Evolutionary conservation across 23 red algal genomes (phyloP), one percentile per base, ranked within the genome.

Genomic region (Gracilaria vermiculophylla): DNA sequence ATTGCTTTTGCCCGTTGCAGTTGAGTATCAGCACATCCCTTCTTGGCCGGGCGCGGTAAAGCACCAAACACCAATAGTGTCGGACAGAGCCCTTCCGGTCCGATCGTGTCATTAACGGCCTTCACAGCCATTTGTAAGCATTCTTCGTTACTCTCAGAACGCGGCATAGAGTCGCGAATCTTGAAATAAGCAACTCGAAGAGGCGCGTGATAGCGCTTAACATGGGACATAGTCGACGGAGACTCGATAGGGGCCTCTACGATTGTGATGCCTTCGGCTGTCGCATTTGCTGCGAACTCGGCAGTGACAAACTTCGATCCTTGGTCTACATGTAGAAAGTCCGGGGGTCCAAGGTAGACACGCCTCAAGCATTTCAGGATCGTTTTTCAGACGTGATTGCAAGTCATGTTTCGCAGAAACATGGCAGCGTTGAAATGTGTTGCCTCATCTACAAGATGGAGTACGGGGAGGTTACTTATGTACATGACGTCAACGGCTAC

Each of bases 271-370:
- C 42, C 41, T 5, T 73, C 82, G n/a, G 82, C 42, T 58, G 23
- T 23, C 1, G 45, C 64, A 32, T 1, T 58, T 12, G 53, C 45
- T 2, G 14, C 3, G 28, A 87, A 57, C 50, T 87, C 40, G 28
- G 74, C 55, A 16, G 82, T 56, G 2, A 76, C 56, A 19, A 58
- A 75, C 15, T 73, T 62, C 17, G 4, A 48, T 11, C 65, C 82
- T 54, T 87, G 82, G 23, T 76, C 82, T 13, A 87, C 43, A 9
- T 45, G 45, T 3, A 73, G 50, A 53, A 87, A 75, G 15, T 87
- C 66, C 10, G 82, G 82, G 13, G 56, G 69, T 25, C 82, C 65
- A 2, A 60, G 52, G 45, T 87, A 87, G 6, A 58, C 3, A 2
- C 64, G 24, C 34, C 29, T 35, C 82, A 40, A 87, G 35, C 43